Conservation (phyloP, 1,139 yeast species). For the Magnusiomyces tetraspermus region DNA sequence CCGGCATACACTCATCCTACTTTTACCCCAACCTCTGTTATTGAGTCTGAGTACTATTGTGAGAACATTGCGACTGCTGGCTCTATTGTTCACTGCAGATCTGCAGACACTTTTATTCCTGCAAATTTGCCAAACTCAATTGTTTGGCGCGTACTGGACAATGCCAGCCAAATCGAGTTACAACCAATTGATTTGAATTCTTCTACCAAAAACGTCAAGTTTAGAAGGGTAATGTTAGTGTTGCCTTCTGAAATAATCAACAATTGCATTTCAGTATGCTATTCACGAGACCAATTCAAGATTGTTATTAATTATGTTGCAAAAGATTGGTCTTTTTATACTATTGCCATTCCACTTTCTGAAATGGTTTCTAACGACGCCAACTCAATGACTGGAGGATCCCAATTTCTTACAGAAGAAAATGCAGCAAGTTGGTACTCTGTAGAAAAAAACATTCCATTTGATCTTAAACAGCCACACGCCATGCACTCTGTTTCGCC, state of each 20-base stretch:
- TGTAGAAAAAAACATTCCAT: slow-evolving; percentile 49
- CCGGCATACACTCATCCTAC: not conserved
- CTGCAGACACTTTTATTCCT: slow-evolving; percentile 2
- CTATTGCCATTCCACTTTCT: slow-evolving; percentile 18
- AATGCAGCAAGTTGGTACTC: slow-evolving; percentile 24
- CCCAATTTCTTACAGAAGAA: slow-evolving; percentile 14
- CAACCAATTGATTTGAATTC: slow-evolving; percentile 19
- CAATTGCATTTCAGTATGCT: slow-evolving; percentile 21
- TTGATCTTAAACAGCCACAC: slow-evolving; percentile 59
- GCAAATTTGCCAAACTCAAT: slow-evolving; percentile 15
- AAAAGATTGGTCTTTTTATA: slow-evolving; percentile 24
- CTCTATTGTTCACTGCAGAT: slow-evolving; percentile 14
- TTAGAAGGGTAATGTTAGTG: slow-evolving; percentile 21
- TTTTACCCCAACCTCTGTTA: not conserved
- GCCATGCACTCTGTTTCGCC: slow-evolving; percentile 41
- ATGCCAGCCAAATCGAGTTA: slow-evolving; percentile 20
- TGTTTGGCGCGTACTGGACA: slow-evolving; percentile 20
- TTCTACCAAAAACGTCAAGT: slow-evolving; percentile 1
- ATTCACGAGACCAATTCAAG: slow-evolving; percentile 14
- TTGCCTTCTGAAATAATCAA: slow-evolving; percentile 18
- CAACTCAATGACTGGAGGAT: slow-evolving; percentile 7
- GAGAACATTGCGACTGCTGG: slow-evolving; percentile 23
- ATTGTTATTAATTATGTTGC: slow-evolving; percentile 24
- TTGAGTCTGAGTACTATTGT: slow-evolving; percentile 20
- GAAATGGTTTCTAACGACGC: slow-evolving; percentile 7